Base-by-base conservation (phyloP, 192 early-diverging fungal species). In the Coemansia sp. region DNA sequence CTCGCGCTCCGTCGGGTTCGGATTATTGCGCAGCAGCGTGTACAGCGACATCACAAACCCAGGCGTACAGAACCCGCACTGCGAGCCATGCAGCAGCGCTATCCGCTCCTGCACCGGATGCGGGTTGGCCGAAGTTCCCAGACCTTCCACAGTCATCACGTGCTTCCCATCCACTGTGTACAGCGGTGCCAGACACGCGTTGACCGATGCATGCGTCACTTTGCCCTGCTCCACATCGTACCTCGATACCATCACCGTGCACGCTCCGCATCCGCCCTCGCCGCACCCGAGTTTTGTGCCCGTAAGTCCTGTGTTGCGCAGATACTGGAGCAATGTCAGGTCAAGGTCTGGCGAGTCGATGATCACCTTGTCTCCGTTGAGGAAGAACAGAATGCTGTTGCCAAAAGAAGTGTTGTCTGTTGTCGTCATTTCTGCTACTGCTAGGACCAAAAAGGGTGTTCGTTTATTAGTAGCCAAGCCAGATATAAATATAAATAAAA, bases 31-130 rank as follows among this genome's bases (percentile, higher is more conserved):
- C 59, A 93, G 78, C 46, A 92, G 74, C 15, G 89, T 84, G 75
- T 94, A 95, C 42, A 94, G 85, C 18, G 90, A 92, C 93, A 94
- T 94, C 68, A 89, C 93, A 42, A 95, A 93, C 19, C 94, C 94
- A 4, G 94, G 93, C 3, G 94, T 95, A 64, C 94, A 95, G 84
- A 94, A 94, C 41, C 94, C 94, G 73, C 94, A 95, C 78, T 95
- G 94, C 36, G 89, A 91, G 47, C 91, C 92, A 61, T 92, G 90
- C 71, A 83, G 72, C n/a, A 85, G 67, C 5, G 92, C 91, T 18
- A 95, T 85, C 40, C 81, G 85, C 72, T 91, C 86, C 65, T 95
- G 93, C 19, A 89, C 87, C 13, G 91, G 88, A 67, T 93, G 93
- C 4, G 88, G 90, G 66, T 87, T 83, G 32, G 85, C 78, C 51